Percentiles rank a stretch among this genome's conserved stretches.
Conservation (phyloP, 2,329 filamentous ascomycete genomes). For the Aspergillus sclerotialis region DNA sequence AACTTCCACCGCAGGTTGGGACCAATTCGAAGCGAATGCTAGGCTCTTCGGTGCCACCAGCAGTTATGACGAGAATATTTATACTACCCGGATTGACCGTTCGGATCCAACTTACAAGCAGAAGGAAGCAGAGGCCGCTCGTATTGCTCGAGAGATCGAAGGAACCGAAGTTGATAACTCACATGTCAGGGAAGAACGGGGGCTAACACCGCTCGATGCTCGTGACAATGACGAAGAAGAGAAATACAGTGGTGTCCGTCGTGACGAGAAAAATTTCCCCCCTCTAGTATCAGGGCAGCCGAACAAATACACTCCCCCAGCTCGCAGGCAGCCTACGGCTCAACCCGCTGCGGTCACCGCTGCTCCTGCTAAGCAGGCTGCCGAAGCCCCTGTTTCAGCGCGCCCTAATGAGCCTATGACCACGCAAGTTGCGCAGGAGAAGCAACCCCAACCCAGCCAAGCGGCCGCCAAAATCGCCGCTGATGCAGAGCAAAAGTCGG, state of each 20-base stretch:
- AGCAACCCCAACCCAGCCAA: slow-evolving; percentile 7
- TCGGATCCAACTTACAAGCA: slow-evolving; percentile 74
- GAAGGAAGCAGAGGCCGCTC: slow-evolving; percentile 69
- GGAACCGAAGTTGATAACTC: slow-evolving; percentile 63
- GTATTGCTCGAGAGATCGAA: slow-evolving; percentile 85
- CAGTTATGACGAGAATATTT: slow-evolving; percentile 89
- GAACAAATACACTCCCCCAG: slow-evolving; percentile 85
- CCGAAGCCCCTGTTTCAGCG: slow-evolving; percentile 22
- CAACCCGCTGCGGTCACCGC: slow-evolving; percentile 68
- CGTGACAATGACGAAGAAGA: slow-evolving; percentile 80
- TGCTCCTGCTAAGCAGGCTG: slow-evolving; percentile 81
- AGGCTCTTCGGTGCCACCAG: slow-evolving; percentile 78
- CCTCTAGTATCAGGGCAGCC: slow-evolving; percentile 55
- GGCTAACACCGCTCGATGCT: slow-evolving; percentile 58
- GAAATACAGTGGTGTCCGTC: slow-evolving; percentile 90
- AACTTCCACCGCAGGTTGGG: slow-evolving; percentile 57
- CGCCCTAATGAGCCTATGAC: slow-evolving; percentile 19
- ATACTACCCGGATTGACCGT: slow-evolving; percentile 86
- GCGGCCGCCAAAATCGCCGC: slow-evolving; percentile 14
- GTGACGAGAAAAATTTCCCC: slow-evolving; percentile 56
- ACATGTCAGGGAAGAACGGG: slow-evolving; percentile 85
- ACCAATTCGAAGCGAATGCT: slow-evolving; percentile 90
- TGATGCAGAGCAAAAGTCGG: slow-evolving; percentile 20
- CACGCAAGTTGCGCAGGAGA: slow-evolving; percentile 15
- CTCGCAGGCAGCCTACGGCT: slow-evolving; percentile 69